Evolutionary conservation across 495 filamentous ascomycete genomes (phyloP), one percentile per base, ranked within the genome.

Genomic region (Stereocaulon alpinum): DNA sequence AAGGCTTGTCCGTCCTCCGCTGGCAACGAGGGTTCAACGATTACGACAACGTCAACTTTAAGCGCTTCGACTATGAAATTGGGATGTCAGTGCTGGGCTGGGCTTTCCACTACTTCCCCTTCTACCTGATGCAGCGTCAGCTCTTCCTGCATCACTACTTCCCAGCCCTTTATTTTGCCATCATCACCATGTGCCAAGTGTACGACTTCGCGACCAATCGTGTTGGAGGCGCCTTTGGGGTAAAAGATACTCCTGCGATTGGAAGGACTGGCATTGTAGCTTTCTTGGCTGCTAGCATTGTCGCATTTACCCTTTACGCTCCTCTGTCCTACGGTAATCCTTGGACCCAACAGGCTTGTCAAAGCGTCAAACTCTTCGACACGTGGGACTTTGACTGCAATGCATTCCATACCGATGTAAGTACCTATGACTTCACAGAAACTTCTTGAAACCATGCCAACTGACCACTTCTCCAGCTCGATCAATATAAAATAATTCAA

Each of bases 311-410:
- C 6, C 72, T 96, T 7, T 94, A 91, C 68, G 80, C 91, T 15
- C 93, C 93, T 2, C 77, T 98, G 12, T 82, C 90, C 7, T 98
- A 98, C 66, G 93, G 93, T 58, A 96, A 95, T 67, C 75, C 85
- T 45, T 98, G 93, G 93, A 98, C 93, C 4, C 86, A 86, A 73
- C 73, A 79, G 56, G 83, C 89, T 65, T 98, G 93, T 78, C 83
- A 82, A 42, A 81, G 80, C 55, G 86, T 95, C 57, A 96, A 96
- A 76, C 77, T 98, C 12, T 84, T 97, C 67, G 76, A 80, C 55
- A 82, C 82, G 14, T 98, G 93, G 93, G 93, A 98, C 69, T 97
- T 89, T 77, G 93, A 97, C 71, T 98, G 93, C 78, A 92, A 91
- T 68, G 89, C 78, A 61, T 98, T 98, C 77, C 76, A 87, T 66